Percentiles rank a stretch among this genome's conserved stretches.
Evolutionary conservation across 768 basidiomycete genomes (phyloP).

Genomic region (Tulasnella sp.): DNA sequence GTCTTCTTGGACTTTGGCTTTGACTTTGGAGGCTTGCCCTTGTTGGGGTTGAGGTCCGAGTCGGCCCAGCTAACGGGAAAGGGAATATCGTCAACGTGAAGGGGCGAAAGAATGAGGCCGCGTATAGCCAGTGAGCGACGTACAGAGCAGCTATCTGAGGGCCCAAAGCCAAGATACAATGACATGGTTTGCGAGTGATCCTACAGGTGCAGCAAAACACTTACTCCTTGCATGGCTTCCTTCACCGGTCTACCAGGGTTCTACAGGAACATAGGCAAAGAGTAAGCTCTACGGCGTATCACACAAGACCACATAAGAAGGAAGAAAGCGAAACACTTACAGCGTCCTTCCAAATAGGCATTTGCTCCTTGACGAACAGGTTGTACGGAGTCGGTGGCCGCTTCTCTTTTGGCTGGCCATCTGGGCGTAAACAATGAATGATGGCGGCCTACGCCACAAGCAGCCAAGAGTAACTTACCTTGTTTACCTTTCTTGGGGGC

Average conservation of each 20-base stretch:
- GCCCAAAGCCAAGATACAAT: background rate
- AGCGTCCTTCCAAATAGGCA: slow-evolving; percentile 7
- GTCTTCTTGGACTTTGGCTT: background rate
- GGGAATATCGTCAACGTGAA: background rate
- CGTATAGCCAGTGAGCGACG: background rate
- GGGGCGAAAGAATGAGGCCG: background rate
- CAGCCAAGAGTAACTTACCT: background rate
- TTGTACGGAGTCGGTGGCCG: background rate
- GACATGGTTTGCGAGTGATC: too few species aligned
- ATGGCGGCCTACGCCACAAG: background rate
- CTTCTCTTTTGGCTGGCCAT: slow-evolving; percentile 9
- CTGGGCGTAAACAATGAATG: background rate
- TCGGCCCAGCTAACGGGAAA: slow-evolving; percentile 1
- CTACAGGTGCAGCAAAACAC: background rate
- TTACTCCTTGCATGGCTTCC: slow-evolving; percentile 2
- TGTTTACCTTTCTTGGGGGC: background rate
- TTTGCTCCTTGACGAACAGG: slow-evolving; percentile 15
- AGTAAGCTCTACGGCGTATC: background rate
- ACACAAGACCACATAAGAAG: too few species aligned
- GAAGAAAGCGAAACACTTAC: too few species aligned
- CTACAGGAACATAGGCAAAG: background rate
- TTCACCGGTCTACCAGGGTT: background rate
- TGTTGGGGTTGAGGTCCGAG: background rate
- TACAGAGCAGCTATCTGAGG: background rate
- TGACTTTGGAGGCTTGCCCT: background rate